These are phyloP conservation scores for Pseudoscleropodium purum DNA, from an alignment of 225 moss, liverwort and hornwort genomes.

Conservation along the genomic window DNA sequence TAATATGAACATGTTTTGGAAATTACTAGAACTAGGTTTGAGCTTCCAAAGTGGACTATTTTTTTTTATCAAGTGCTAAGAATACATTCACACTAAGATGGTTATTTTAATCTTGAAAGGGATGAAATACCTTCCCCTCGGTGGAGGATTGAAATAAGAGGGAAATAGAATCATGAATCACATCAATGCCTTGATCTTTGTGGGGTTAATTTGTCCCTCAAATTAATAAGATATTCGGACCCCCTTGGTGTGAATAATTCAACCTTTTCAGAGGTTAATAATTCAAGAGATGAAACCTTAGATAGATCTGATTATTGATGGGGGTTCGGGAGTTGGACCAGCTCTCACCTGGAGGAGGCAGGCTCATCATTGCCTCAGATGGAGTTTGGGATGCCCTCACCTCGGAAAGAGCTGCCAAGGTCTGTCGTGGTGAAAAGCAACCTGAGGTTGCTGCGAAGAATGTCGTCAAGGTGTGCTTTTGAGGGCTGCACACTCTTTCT, in stretches of 20 bases:
- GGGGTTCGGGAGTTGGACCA: background rate
- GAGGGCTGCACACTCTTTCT: background rate
- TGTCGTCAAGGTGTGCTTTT: slow-evolving; percentile 50
- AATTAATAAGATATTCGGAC: background rate
- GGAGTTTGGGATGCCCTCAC: slow-evolving; percentile 81
- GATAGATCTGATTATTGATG: background rate
- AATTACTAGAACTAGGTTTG: background rate
- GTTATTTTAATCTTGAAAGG: background rate
- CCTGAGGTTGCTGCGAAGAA: slow-evolving; percentile 62
- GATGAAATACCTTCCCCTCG: background rate
- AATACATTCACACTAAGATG: background rate
- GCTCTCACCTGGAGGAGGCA: slow-evolving; percentile 60
- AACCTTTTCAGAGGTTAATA: background rate
- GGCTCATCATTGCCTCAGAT: slow-evolving; percentile 73
- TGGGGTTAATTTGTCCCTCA: background rate
- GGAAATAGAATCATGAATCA: background rate
- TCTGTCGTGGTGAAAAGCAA: slow-evolving; percentile 50
- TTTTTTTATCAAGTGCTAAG: background rate
- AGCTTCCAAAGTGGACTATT: background rate
- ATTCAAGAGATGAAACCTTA: background rate
- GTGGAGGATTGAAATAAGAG: background rate
- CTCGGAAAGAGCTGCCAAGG: slow-evolving; percentile 56
- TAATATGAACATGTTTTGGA: background rate
- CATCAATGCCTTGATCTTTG: background rate
- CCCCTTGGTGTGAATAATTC: background rate